Evolutionary conservation across 1,284 basidiomycete species (phyloP).

Genomic region (Somion occarium): DNA sequence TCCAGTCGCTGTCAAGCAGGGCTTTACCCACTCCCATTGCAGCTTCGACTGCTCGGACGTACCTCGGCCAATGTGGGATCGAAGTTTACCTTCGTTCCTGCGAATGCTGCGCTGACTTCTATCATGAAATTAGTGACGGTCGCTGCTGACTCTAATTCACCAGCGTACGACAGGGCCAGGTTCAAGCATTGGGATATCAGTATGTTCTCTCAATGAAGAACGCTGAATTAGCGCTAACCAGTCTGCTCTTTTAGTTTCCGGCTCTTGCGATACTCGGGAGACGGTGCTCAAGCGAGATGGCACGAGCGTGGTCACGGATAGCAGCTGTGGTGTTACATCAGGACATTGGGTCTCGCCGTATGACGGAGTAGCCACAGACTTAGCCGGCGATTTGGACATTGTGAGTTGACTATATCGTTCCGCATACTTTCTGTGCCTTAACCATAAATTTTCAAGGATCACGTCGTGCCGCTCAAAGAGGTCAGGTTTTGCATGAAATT

Average conservation of each 20-base stretch:
- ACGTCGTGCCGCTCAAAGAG: constrained; percentile 49
- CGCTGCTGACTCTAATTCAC: constrained; percentile 40
- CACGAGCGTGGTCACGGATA: constrained; percentile 38
- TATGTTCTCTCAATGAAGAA: constrained; percentile 22
- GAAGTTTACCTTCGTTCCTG: neutral
- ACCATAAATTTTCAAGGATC: constrained; percentile 32
- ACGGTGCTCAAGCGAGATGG: constrained; percentile 53
- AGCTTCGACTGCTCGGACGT: constrained; percentile 33
- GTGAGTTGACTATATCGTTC: constrained; percentile 25
- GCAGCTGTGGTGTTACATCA: constrained; percentile 38
- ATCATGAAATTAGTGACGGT: constrained; percentile 45
- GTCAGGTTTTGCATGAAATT: constrained; percentile 15
- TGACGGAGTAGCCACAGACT: constrained; percentile 38
- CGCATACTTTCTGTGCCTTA: neutral
- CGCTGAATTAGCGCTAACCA: no score
- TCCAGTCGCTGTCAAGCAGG: constrained; percentile 6
- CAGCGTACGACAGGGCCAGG: constrained; percentile 35
- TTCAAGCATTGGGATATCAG: constrained; percentile 47
- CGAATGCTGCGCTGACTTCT: no score
- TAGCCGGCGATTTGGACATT: constrained; percentile 47
- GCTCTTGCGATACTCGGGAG: constrained; percentile 49
- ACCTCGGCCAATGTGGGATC: constrained; percentile 31
- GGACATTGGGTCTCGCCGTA: constrained; percentile 52
- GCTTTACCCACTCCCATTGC: constrained; percentile 34
- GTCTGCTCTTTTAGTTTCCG: constrained; percentile 33